Evolutionary conservation across 2,329 filamentous ascomycete species (phyloP).

Genomic region (Colletotrichum neosansevieriae): DNA sequence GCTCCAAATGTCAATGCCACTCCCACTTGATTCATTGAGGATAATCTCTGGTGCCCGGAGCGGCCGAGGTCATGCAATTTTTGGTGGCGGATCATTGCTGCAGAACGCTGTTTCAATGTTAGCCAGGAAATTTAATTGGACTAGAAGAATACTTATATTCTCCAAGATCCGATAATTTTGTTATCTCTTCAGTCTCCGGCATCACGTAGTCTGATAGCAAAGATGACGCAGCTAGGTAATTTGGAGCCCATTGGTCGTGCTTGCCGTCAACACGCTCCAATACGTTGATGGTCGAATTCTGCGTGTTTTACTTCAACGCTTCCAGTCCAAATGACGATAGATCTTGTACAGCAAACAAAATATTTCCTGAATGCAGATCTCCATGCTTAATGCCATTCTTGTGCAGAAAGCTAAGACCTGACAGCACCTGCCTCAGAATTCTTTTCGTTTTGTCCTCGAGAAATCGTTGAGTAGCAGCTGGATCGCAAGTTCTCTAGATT

Average conservation of each 20-base stretch:
- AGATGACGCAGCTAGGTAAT: neutral
- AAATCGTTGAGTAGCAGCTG: conserved; percentile 21
- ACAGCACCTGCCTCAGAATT: neutral
- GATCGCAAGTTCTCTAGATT: conserved; percentile 36
- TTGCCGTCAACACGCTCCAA: conserved; percentile 23
- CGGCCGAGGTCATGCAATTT: neutral
- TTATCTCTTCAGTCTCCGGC: neutral
- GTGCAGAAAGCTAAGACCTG: conserved; percentile 20
- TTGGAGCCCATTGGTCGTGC: conserved; percentile 15
- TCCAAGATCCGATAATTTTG: conserved; percentile 20
- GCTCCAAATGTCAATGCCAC: conserved; percentile 41
- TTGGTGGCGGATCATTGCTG: neutral
- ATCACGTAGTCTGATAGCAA: neutral
- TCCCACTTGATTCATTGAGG: neutral
- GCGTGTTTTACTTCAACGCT: neutral
- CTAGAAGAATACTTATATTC: conserved; percentile 14
- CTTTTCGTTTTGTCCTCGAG: neutral
- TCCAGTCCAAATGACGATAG: neutral
- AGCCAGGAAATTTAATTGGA: neutral
- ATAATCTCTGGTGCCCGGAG: conserved; percentile 12
- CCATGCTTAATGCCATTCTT: conserved; percentile 24
- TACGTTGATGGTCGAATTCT: neutral
- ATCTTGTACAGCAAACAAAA: conserved; percentile 19
- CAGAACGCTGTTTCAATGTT: too few relatives aligned
- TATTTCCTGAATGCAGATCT: conserved; percentile 25